These are phyloP conservation scores for Exutisphaerella laricina DNA, from an alignment of 2,329 filamentous ascomycete genomes.

Conservation along the genomic window DNA sequence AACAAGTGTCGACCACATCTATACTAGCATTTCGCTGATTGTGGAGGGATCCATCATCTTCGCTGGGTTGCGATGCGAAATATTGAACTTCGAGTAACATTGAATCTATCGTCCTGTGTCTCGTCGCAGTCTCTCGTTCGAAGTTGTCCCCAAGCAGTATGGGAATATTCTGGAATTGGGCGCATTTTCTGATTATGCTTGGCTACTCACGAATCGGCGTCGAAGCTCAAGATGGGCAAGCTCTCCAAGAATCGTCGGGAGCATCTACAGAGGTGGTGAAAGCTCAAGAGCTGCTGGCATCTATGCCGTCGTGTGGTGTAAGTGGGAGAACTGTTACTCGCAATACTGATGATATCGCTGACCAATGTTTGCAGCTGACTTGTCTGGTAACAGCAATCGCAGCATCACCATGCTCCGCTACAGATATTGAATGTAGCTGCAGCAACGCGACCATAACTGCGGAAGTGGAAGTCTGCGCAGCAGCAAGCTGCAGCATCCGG, in stretches of 20 bases:
- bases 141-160: too few species aligned
- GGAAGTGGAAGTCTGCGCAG: slow-evolving; percentile 6
- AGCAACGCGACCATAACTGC: slow-evolving; percentile 11
- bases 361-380: slow-evolving; percentile 8
- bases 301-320: slow-evolving; percentile 12
- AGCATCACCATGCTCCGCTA: slow-evolving; percentile 15
- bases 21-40: too few species aligned
- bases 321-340: background rate
- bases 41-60: too few species aligned
- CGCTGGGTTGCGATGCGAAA: too few species aligned
- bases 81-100: too few species aligned
- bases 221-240: background rate
- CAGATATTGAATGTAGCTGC: slow-evolving; percentile 20
- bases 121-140: too few species aligned
- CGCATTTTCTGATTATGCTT: too few species aligned
- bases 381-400: slow-evolving; percentile 19
- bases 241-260: background rate
- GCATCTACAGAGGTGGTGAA: background rate
- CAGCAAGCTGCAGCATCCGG: slow-evolving; percentile 10
- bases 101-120: too few species aligned
- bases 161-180: too few species aligned
- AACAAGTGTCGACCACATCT: too few species aligned
- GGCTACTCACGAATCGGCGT: background rate
- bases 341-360: background rate
- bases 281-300: slow-evolving; percentile 3